phyloP scores from a whole-genome alignment of 2,329 filamentous ascomycete species.

The Claviceps humidiphila region DNA sequence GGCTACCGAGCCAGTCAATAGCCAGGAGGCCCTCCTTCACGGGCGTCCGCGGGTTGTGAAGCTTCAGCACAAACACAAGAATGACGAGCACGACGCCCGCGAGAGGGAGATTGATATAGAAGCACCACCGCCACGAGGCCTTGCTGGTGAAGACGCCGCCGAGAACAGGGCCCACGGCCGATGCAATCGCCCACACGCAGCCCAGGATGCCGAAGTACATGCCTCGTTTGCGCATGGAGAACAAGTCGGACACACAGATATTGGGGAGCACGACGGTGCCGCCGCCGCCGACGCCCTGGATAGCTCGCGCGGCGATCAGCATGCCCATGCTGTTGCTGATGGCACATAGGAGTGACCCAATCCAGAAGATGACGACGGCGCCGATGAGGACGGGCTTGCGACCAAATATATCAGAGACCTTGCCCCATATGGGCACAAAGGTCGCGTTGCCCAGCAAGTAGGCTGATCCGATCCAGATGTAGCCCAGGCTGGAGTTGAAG shows the following conservation, averaged over 20 bases:
- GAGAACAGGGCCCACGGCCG: conserved; percentile 51
- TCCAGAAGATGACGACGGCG: conserved; percentile 39
- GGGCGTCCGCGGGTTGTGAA: conserved; percentile 55
- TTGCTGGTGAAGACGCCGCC: conserved; percentile 55
- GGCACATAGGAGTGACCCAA: conserved; percentile 41
- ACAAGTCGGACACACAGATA: conserved; percentile 43
- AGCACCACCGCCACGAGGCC: conserved; percentile 57
- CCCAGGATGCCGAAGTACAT: conserved; percentile 40
- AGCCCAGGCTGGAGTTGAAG: conserved; percentile 54
- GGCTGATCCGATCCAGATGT: conserved; percentile 65
- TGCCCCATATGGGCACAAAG: conserved; percentile 57
- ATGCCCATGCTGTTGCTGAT: conserved; percentile 35
- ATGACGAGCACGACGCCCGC: conserved; percentile 33
- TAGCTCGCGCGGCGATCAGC: conserved; percentile 39
- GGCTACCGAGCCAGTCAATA: conserved; percentile 43
- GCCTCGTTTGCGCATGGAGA: conserved; percentile 36
- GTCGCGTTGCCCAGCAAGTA: conserved; percentile 59
- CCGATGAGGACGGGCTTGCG: conserved; percentile 40
- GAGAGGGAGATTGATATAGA: conserved; percentile 49
- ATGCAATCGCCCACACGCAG: conserved; percentile 51
- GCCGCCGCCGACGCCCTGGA: conserved; percentile 45
- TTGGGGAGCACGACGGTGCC: conserved; percentile 48
- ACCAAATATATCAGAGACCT: conserved; percentile 45
- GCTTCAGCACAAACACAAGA: conserved; percentile 48
- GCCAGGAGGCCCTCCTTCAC: conserved; percentile 48